Evolutionary conservation across 225 moss, liverwort and hornwort species (phyloP).

Genomic region (Marchantia polymorpha): DNA sequence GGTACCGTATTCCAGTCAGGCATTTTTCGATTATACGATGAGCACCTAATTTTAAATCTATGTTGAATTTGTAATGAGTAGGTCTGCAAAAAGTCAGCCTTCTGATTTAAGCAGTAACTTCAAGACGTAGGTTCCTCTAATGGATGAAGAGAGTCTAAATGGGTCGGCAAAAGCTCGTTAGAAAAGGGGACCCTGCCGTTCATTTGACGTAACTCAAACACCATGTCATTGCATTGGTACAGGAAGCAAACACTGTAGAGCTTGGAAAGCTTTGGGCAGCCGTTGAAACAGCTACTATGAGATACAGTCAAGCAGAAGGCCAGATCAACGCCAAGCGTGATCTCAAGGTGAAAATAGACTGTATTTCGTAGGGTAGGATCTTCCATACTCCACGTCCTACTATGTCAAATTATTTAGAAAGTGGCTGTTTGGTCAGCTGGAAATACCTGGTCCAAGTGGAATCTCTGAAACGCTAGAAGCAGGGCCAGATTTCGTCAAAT

Average conservation of each 20-base stretch:
- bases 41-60: no score
- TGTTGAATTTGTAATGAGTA: not conserved
- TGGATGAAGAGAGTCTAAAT: no score
- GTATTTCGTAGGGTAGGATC: not conserved
- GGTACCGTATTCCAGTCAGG: conserved; percentile 34
- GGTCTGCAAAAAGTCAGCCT: not conserved
- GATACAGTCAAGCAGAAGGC: conserved; percentile 66
- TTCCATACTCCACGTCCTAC: not conserved
- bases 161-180: not conserved
- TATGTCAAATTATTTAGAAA: no score
- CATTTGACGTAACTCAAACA: not conserved
- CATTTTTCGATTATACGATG: not conserved
- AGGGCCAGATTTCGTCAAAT: no score
- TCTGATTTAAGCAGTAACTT: not conserved
- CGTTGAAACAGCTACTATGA: conserved; percentile 63
- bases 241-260: conserved; percentile 62
- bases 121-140: not conserved
- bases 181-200: not conserved
- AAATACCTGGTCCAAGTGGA: not conserved
- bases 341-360: conserved; percentile 53
- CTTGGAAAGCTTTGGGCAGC: conserved; percentile 59
- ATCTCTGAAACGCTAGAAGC: not conserved
- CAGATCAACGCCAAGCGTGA: conserved; percentile 61
- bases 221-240: not conserved
- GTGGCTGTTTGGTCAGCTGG: not conserved